Conservation (phyloP, 2,329 filamentous ascomycete species). For the Fusarium anguioides region DNA sequence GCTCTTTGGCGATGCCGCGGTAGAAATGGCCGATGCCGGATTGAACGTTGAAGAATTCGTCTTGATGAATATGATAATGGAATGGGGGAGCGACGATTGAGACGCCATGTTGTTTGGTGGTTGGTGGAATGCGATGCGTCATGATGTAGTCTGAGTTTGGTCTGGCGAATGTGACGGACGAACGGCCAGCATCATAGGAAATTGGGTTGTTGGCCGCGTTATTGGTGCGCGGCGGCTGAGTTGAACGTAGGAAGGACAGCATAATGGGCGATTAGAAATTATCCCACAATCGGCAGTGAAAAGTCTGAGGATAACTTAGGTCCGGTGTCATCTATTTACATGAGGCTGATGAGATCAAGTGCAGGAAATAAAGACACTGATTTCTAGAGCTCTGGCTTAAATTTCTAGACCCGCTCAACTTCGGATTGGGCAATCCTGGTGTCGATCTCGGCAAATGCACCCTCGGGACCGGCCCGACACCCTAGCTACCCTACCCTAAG, state of each 20-base stretch:
- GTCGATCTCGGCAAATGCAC: too few species aligned
- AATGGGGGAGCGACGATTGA: slow-evolving; percentile 7
- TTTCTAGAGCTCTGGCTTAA: too few species aligned
- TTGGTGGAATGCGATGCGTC: slow-evolving; percentile 17
- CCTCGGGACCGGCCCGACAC: too few species aligned
- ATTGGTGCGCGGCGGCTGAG: not conserved
- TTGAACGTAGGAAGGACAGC: not conserved
- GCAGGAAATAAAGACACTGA: too few species aligned
- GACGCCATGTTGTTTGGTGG: not conserved
- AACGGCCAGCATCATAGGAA: not conserved
- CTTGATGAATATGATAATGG: slow-evolving; percentile 14
- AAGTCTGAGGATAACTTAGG: too few species aligned
- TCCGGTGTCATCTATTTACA: too few species aligned
- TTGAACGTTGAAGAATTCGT: slow-evolving; percentile 5
- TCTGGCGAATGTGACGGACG: not conserved
- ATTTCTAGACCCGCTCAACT: too few species aligned
- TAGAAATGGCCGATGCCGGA: slow-evolving; percentile 7
- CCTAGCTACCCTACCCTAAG: too few species aligned
- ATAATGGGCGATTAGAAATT: not conserved
- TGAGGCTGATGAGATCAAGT: too few species aligned
- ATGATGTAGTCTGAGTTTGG: slow-evolving; percentile 19
- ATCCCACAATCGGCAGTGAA: too few species aligned
- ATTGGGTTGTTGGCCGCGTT: slow-evolving; percentile 8
- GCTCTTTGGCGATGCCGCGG: not conserved
- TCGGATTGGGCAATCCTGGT: too few species aligned